phyloP scores from a whole-genome alignment of 2,329 filamentous ascomycete genomes.

The Nigrospora osmanthi region DNA sequence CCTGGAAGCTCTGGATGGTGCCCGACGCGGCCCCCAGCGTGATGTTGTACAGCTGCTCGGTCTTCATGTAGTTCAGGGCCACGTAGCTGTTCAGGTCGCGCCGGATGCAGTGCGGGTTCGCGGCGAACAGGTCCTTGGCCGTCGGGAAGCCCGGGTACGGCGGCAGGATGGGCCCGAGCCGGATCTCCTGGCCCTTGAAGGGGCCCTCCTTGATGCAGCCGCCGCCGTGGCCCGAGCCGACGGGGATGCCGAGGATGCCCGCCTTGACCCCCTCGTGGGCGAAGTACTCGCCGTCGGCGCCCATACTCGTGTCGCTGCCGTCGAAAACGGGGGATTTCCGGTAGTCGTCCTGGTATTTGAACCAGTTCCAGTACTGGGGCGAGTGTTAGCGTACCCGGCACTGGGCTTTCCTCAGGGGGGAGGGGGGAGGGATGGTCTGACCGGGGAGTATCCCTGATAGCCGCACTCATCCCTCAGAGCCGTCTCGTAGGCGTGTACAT shows the following conservation, averaged over 20 bases:
- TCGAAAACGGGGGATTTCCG: constrained; percentile 45
- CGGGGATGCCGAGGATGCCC: constrained; percentile 10
- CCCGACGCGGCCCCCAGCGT: constrained; percentile 9
- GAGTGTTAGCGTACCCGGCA: neutral
- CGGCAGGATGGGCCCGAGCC: too few relatives aligned
- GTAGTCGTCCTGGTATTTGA: constrained; percentile 34
- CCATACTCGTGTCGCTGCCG: constrained; percentile 41
- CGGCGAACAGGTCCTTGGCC: constrained; percentile 3
- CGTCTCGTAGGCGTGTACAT: constrained; percentile 27
- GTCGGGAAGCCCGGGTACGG: too few relatives aligned
- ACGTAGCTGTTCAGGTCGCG: constrained; percentile 12
- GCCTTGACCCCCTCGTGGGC: constrained; percentile 12
- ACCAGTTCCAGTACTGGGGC: constrained; percentile 43
- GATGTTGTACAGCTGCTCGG: constrained; percentile 14
- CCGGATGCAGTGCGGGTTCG: constrained; percentile 15
- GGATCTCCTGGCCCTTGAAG: constrained; percentile 14
- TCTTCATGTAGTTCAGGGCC: constrained; percentile 9
- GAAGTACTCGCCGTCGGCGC: constrained; percentile 33
- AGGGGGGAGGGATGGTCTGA: constrained; percentile 4
- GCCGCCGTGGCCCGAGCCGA: constrained; percentile 44
- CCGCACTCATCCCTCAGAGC: constrained; percentile 31
- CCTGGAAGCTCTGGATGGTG: constrained; percentile 17
- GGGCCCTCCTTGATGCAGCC: constrained; percentile 41
- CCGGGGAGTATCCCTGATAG: constrained; percentile 30
- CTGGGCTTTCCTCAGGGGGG: neutral